A percentile compares a stretch with the other conserved stretches of the same genome.
Conservation (phyloP, 306 rosid genomes). For the Quercus cerris region DNA sequence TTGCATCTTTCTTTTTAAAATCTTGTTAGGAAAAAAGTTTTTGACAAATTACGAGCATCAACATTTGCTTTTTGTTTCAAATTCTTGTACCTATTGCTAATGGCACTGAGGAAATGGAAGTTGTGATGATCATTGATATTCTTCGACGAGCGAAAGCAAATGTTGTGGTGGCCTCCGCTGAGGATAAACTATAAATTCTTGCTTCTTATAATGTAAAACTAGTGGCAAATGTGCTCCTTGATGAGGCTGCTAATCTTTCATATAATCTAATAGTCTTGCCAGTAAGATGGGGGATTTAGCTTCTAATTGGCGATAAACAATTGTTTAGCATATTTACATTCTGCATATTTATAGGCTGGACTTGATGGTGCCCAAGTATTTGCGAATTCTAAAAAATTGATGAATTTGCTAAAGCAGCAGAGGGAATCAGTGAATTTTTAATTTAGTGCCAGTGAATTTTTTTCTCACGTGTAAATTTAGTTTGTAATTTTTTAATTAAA, state of each 20-base stretch:
- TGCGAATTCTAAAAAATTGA: slow-evolving; percentile 70
- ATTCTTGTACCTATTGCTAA: slow-evolving; percentile 85
- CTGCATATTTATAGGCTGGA: slow-evolving; percentile 66
- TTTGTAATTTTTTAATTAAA: too few species aligned
- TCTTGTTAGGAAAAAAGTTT: neutral
- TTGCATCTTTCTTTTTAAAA: neutral
- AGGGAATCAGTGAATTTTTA: slow-evolving; percentile 28
- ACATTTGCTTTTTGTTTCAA: slow-evolving; percentile 35
- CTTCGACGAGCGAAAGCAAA: slow-evolving; percentile 79
- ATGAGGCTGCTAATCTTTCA: slow-evolving; percentile 62
- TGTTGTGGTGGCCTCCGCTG: slow-evolving; percentile 46
- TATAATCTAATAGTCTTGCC: slow-evolving; percentile 84
- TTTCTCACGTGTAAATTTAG: too few species aligned
- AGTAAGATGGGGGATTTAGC: slow-evolving; percentile 36
- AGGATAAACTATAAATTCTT: slow-evolving; percentile 42
- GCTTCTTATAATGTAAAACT: slow-evolving; percentile 80
- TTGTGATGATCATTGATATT: slow-evolving; percentile 67
- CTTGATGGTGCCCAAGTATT: slow-evolving; percentile 87
- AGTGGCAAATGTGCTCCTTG: slow-evolving; percentile 78
- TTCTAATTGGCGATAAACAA: neutral
- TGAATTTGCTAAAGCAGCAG: slow-evolving; percentile 68
- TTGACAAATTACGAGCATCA: slow-evolving; percentile 5
- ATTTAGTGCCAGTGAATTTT: too few species aligned
- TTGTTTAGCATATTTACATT: slow-evolving; percentile 16
- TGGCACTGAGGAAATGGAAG: slow-evolving; percentile 98